phyloP scores from a whole-genome alignment of 371 early-diverging fungal species.

The Mucor mucedo region DNA sequence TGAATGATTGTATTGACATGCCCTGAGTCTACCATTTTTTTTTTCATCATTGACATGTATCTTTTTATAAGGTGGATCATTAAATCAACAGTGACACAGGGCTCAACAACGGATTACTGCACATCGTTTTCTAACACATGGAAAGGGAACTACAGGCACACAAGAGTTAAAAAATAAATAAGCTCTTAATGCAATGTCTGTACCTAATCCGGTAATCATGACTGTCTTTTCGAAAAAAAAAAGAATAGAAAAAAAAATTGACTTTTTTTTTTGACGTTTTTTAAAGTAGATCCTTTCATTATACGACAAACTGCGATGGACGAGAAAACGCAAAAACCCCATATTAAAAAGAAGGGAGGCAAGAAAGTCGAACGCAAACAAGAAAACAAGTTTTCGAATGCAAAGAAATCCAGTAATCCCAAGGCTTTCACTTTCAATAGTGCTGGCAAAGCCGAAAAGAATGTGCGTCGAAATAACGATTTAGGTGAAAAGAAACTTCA shows the following conservation, averaged over 20 bases:
- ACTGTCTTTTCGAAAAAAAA: not conserved
- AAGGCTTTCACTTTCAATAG: conserved; percentile 89
- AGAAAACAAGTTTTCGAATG: conserved; percentile 63
- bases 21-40: too few species aligned
- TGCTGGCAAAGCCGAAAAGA: conserved; percentile 77
- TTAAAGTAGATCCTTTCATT: not conserved
- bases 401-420: conserved; percentile 87
- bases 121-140: too few species aligned
- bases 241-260: not conserved
- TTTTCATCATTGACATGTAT: too few species aligned
- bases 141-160: too few species aligned
- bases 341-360: conserved; percentile 83
- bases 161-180: too few species aligned
- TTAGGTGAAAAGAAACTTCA: conserved; percentile 91
- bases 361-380: conserved; percentile 85
- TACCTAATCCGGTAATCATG: not conserved
- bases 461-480: conserved; percentile 85
- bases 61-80: too few species aligned
- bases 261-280: not conserved
- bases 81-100: too few species aligned
- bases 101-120: too few species aligned
- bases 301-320: conserved; percentile 38
- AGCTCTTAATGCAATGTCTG: too few species aligned
- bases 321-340: conserved; percentile 79
- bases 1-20: too few species aligned